phyloP scores from a whole-genome alignment of 1,139 yeast genomes.

The Nakaseomyces sp. region DNA sequence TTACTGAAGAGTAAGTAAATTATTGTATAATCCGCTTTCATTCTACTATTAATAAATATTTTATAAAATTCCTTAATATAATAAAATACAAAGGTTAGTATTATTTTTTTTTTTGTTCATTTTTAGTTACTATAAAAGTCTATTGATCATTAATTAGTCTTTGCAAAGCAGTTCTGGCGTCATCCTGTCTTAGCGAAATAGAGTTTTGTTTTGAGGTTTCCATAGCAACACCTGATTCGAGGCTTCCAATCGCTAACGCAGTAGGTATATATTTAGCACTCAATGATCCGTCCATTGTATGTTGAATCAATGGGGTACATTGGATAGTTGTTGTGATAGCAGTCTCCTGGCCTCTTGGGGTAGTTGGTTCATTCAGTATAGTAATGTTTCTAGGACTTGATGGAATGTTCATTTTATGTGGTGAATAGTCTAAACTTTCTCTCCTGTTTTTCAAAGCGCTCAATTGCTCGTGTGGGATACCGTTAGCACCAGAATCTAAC shows the following conservation, averaged over 20 bases:
- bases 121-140: background rate
- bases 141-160: constrained; percentile 22
- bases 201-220: constrained; percentile 1
- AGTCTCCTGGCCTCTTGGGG: constrained; percentile 14
- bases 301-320: constrained; percentile 27
- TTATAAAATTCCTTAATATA: no score
- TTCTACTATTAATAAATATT: background rate
- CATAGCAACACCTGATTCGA: constrained; percentile 5
- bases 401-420: constrained; percentile 2
- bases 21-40: background rate
- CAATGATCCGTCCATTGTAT: constrained; percentile 27
- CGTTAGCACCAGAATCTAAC: constrained; percentile 20
- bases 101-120: background rate
- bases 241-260: background rate
- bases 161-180: constrained; percentile 26
- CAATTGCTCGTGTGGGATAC: constrained; percentile 24
- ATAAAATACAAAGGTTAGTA: background rate
- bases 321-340: constrained; percentile 15
- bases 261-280: constrained; percentile 15
- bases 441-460: background rate
- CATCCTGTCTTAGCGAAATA: constrained; percentile 17
- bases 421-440: background rate
- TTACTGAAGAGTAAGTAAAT: constrained; percentile 9
- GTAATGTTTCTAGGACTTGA: constrained; percentile 4
- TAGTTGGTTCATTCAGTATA: constrained; percentile 13